Evolutionary conservation across 179 eudicot species (phyloP), one percentile per base, ranked within the genome.

Genomic region (Beta macrorhiza): DNA sequence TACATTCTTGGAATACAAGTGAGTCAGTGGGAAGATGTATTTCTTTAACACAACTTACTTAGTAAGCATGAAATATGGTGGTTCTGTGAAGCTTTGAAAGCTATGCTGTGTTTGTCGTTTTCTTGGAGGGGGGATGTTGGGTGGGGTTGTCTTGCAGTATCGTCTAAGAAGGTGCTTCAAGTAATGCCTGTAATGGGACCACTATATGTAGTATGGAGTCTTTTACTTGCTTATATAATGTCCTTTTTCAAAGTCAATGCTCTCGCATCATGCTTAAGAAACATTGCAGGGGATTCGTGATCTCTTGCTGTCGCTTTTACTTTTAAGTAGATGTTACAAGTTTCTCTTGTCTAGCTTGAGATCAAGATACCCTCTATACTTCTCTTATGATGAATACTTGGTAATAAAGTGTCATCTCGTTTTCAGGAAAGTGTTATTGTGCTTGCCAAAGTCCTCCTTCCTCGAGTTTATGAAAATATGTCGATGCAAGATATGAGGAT

Each of bases 401-500:
- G 57, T 57, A 58, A 49, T 69, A 42, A 67, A 58, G 70, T 67
- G 5, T 61, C 77, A 47, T 78, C 47, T 69, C 78, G 7, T 62
- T 67, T 80, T 78, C 92, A 95, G 99, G 99, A 95, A 91, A 92
- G 97, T 87, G 88, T 82, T 25, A 93, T 88, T 44, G 84, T 86
- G 52, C 97, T 95, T 69, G 87, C 93, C 72, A 95, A 92, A 86
- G 67, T 93, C 79, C 81, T 92, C 89, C 91, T 92, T 83, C 99
- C 99, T 78, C 91, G 83, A 76, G 63, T 91, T 59, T 92, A 93
- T 83, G 98, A 92, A 81, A 90, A 85, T 83, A 86, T 87, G 87
- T 76, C 93, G 57, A 91, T 93, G 95, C 97, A 90, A 83, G 97
- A 95, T 67, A 69, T 95, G 85, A 90, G 99, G 85, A 83, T 84